Base-by-base conservation (phyloP, 1,284 basidiomycete genomes). In the Phylloporus sp. region DNA sequence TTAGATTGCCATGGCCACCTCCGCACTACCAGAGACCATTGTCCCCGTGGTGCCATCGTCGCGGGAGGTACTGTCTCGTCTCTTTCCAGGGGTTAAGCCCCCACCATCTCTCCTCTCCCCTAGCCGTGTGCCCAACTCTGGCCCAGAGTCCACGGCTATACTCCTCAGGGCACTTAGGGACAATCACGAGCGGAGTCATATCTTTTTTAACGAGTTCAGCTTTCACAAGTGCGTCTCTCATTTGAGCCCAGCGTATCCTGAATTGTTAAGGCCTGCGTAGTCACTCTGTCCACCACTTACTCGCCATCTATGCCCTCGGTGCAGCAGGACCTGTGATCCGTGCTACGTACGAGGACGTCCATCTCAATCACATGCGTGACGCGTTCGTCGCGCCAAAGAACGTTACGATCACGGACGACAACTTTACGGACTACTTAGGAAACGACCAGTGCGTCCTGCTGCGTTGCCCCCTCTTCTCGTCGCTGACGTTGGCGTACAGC, bases 151-250 rank as follows among this genome's bases (percentile, higher is more conserved):
- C 0, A 80, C 81, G 13, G 71, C 75, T 24, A 75, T 77, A 3
- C 71, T 88, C 6, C 75, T 78, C 8, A 76, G 78, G 32, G 76
- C 82, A 0, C 78, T 90, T 56, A 82, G 80, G 63, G 81, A 87
- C 56, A 87, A 91, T 67, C 84, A 88, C 64, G 77, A 81, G 49
- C 80, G 79, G 22, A 83, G 82, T 77, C 87, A 90, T 68, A 78
- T 83, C 46, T 90, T 86, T 72, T 88, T 89, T 77, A 88, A 89
- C 64, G 80, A 87, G 26, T 77, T 73, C 61, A 78, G 81, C 3
- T 89, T 86, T 67, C 87, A 90, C 76, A 89, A 89, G 84, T 84
- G 67, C 32, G 73, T 51, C 24, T 49, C 40, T 31, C 51, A 8
- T 6, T 42, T 13, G 11, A n/a, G 50, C 5, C 20, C n/a, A 4